phyloP scores from a whole-genome alignment of 2,329 filamentous ascomycete genomes.

The Fusarium falciforme region DNA sequence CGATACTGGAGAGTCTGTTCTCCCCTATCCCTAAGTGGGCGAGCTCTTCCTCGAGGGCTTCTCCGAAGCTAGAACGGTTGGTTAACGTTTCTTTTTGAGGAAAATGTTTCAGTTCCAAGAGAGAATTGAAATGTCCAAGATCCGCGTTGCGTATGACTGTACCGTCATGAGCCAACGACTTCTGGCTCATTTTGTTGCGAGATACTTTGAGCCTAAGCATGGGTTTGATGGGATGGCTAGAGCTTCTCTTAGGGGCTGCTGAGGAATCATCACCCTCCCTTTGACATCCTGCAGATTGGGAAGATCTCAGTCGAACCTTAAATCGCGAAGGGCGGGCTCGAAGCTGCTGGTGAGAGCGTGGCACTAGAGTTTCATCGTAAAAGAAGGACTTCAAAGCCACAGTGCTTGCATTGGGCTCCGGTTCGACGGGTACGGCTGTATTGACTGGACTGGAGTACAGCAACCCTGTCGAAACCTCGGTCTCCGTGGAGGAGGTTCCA shows the following conservation, averaged over 20 bases:
- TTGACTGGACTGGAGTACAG: constrained; percentile 23
- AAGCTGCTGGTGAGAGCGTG: not conserved
- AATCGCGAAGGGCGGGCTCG: constrained; percentile 38
- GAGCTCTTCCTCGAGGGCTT: constrained; percentile 21
- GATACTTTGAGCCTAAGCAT: constrained; percentile 50
- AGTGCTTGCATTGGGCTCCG: not conserved
- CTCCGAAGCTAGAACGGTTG: constrained; percentile 20
- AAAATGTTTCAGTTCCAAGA: constrained; percentile 45
- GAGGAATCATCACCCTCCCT: constrained; percentile 5
- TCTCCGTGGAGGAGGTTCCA: constrained; percentile 3
- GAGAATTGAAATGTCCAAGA: constrained; percentile 49
- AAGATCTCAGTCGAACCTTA: constrained; percentile 45
- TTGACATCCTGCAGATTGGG: constrained; percentile 23
- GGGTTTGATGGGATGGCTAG: constrained; percentile 22
- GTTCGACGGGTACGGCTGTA: constrained; percentile 4
- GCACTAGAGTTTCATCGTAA: not conserved
- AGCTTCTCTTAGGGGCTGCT: constrained; percentile 3
- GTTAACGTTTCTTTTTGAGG: constrained; percentile 19
- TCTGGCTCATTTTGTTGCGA: constrained; percentile 43
- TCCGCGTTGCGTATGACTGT: constrained; percentile 35
- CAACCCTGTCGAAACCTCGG: constrained; percentile 15
- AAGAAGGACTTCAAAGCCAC: not conserved
- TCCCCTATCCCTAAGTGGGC: constrained; percentile 3
- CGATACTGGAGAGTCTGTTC: constrained; percentile 12
- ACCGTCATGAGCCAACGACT: constrained; percentile 16